A percentile compares a stretch with the other conserved stretches of the same genome.
These are phyloP conservation scores for Mycogone perniciosa DNA, from an alignment of 2,329 filamentous ascomycete species.

Conservation along the genomic window DNA sequence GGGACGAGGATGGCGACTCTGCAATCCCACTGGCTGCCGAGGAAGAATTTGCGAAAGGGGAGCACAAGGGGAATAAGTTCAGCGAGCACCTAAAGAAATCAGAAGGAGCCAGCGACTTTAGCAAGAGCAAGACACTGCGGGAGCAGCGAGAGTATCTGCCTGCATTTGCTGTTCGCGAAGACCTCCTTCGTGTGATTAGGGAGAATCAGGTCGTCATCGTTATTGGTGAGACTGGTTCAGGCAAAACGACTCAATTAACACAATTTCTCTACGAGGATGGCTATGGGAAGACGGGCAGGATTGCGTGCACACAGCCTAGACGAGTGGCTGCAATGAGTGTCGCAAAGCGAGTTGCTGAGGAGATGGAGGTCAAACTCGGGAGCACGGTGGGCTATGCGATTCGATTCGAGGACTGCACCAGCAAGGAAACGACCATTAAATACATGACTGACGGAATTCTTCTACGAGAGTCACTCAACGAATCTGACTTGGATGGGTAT, in stretches of 20 bases:
- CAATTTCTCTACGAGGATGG: constrained; percentile 96
- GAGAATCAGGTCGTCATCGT: constrained; percentile 98
- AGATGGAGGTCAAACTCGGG: constrained; percentile 92
- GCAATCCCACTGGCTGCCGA: constrained; percentile 71
- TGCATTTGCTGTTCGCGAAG: constrained; percentile 92
- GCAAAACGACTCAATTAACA: constrained; percentile 94
- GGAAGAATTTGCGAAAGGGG: constrained; percentile 53
- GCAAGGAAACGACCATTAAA: constrained; percentile 91
- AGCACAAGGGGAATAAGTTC: constrained; percentile 62
- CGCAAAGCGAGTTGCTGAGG: constrained; percentile 93
- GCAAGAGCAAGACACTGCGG: constrained; percentile 78
- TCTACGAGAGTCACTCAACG: constrained; percentile 85
- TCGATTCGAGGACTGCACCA: constrained; percentile 96
- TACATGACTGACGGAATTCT: constrained; percentile 99
- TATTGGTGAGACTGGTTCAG: constrained; percentile 93
- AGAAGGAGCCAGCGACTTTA: constrained; percentile 84
- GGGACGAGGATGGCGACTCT: constrained; percentile 87
- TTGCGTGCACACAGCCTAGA: constrained; percentile 92
- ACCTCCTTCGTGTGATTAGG: constrained; percentile 81
- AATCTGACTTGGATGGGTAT: constrained; percentile 89
- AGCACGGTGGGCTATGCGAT: constrained; percentile 92
- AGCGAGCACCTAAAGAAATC: constrained; percentile 82
- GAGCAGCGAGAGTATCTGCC: constrained; percentile 92
- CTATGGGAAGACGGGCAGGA: constrained; percentile 80
- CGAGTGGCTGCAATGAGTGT: constrained; percentile 99